Evolutionary conservation across 177 flowering plant genomes (phyloP).

Genomic region (Vitis hybrid): DNA sequence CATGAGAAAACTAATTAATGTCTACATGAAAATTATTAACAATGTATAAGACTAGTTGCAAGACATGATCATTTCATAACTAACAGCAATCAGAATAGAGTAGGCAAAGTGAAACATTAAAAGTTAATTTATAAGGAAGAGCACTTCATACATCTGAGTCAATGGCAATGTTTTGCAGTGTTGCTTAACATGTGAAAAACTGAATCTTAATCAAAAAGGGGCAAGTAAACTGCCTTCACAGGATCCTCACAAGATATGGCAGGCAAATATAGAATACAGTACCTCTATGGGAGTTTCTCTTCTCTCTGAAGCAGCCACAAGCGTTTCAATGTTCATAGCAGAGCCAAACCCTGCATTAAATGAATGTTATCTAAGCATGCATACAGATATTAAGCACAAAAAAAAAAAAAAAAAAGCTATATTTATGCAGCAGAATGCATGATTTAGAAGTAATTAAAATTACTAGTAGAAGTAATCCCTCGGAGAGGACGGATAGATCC

Average conservation of each 20-base stretch:
- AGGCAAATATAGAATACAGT: conserved; percentile 5
- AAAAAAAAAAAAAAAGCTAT: conserved; percentile 1
- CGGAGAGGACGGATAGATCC: conserved; percentile 73
- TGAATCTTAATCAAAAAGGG: no score
- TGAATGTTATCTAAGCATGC: conserved; percentile 16
- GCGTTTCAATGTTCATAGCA: conserved; percentile 94
- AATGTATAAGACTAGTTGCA: no score
- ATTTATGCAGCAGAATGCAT: neutral
- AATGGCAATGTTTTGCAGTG: no score
- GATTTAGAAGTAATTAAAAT: conserved; percentile 7
- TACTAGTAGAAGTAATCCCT: conserved; percentile 63
- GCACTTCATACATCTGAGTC: no score
- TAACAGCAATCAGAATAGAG: no score
- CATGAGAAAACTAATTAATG: no score
- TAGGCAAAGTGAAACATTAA: no score
- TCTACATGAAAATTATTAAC: no score
- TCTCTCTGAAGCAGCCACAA: conserved; percentile 95
- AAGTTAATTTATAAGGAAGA: no score
- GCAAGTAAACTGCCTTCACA: no score
- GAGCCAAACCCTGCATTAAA: conserved; percentile 82
- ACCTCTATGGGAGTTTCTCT: conserved; percentile 92
- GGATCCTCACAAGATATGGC: neutral
- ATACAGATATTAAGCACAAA: conserved; percentile 18
- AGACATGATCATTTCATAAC: no score
- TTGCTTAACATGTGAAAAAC: no score